A percentile compares a stretch with the other conserved stretches of the same genome.
Evolutionary conservation across 495 filamentous ascomycete genomes (phyloP).

Genomic region (Alectoria sarmentosa): DNA sequence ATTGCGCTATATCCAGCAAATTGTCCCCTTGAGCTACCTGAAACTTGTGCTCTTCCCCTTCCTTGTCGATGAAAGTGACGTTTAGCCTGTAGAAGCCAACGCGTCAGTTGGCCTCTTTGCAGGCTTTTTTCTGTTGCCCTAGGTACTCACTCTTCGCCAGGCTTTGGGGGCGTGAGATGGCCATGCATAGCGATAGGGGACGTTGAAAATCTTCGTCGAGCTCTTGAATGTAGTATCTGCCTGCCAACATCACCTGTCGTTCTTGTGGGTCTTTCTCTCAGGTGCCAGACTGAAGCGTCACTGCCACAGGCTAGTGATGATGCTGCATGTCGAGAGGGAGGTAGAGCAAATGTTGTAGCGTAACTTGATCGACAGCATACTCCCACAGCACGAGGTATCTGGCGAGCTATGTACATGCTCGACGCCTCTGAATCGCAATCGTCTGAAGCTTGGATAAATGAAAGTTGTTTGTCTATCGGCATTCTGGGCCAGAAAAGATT

Average conservation of each 20-base stretch:
- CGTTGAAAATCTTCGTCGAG: conserved; percentile 57
- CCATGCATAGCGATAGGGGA: conserved; percentile 58
- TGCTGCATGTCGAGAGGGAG: background rate
- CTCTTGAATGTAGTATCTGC: conserved; percentile 16
- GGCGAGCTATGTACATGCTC: conserved; percentile 18
- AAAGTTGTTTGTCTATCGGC: background rate
- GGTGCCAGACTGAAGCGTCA: background rate
- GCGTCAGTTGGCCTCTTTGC: conserved; percentile 11
- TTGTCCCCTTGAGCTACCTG: conserved; percentile 84
- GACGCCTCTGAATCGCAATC: background rate
- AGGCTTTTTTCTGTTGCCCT: background rate
- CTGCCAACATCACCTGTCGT: background rate
- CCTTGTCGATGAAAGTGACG: conserved; percentile 92
- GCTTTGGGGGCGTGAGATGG: conserved; percentile 74
- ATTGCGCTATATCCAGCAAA: conserved; percentile 88
- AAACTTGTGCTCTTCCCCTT: conserved; percentile 65
- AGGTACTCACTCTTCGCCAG: conserved; percentile 80
- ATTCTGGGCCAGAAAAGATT: background rate
- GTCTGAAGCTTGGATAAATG: background rate
- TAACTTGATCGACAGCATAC: conserved; percentile 1
- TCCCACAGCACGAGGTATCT: conserved; percentile 1
- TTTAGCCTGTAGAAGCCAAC: conserved; percentile 52
- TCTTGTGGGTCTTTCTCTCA: background rate
- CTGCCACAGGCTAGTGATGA: background rate
- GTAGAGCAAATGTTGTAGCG: background rate